These are phyloP conservation scores for Ochetophila trinervis DNA, from an alignment of 306 rosid genomes.

Conservation along the genomic window DNA sequence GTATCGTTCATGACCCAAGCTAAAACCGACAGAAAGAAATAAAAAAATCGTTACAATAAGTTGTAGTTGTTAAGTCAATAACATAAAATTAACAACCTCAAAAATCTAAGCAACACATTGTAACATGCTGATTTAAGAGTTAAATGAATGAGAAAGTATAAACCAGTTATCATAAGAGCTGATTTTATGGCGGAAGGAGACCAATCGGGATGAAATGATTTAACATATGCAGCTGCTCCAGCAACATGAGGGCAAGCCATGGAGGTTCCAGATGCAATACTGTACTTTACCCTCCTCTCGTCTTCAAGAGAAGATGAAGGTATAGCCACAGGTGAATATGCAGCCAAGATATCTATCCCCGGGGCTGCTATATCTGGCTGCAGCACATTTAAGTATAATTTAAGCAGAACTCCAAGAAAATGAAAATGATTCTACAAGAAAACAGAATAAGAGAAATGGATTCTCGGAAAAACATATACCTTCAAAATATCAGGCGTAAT, in stretches of 20 bases:
- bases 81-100: too few species aligned
- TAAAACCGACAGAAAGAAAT: background rate
- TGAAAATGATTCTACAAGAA: background rate
- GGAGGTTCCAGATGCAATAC: constrained; percentile 26
- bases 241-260: constrained; percentile 38
- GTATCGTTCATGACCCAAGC: background rate
- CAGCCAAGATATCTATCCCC: constrained; percentile 26
- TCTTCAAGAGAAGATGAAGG: background rate
- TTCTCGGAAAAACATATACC: background rate
- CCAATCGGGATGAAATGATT: constrained; percentile 32
- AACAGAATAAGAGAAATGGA: background rate
- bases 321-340: constrained; percentile 9
- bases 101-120: too few species aligned
- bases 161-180: constrained; percentile 32
- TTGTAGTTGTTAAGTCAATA: background rate
- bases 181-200: constrained; percentile 39
- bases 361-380: constrained; percentile 40
- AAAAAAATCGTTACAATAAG: background rate
- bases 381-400: background rate
- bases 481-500: constrained; percentile 29
- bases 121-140: background rate
- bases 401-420: background rate
- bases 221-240: constrained; percentile 35
- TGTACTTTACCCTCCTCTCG: constrained; percentile 12
- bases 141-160: background rate